Percentiles rank a stretch among this genome's conserved stretches.
phyloP scores from a whole-genome alignment of 345 rosid species.

The Melastoma malabathricum region DNA sequence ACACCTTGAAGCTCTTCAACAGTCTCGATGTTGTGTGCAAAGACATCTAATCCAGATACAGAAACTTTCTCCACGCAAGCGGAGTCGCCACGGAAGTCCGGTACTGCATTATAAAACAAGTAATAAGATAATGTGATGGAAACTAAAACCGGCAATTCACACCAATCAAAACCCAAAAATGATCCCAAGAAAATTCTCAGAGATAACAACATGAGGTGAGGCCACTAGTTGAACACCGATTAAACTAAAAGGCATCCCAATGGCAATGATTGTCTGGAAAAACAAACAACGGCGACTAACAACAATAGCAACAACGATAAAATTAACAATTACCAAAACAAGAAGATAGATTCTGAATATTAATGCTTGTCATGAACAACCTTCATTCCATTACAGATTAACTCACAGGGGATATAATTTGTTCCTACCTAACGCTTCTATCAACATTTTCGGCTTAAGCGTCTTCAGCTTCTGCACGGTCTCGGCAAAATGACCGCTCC shows the following conservation, averaged over 20 bases:
- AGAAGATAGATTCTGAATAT: too few species aligned
- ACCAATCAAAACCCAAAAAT: too few species aligned
- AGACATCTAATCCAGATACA: conserved; percentile 73
- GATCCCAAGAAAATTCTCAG: too few species aligned
- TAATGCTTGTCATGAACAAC: too few species aligned
- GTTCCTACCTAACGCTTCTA: conserved; percentile 79
- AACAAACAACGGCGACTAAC: too few species aligned
- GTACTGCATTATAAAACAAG: conserved; percentile 37
- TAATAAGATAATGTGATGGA: neutral
- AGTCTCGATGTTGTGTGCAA: conserved; percentile 97
- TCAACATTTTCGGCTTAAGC: conserved; percentile 73
- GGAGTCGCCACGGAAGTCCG: conserved; percentile 83
- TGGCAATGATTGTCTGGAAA: too few species aligned
- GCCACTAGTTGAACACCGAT: too few species aligned
- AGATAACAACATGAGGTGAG: too few species aligned
- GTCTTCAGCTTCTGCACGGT: conserved; percentile 70
- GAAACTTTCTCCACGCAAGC: conserved; percentile 79
- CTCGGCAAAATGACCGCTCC: conserved; percentile 69
- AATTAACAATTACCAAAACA: too few species aligned
- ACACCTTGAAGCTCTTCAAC: conserved; percentile 87
- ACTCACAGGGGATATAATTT: neutral
- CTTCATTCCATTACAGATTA: too few species aligned
- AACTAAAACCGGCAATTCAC: neutral
- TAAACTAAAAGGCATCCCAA: too few species aligned
- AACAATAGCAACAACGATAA: too few species aligned